A percentile compares a stretch with the other conserved stretches of the same genome.
phyloP scores from a whole-genome alignment of 2,329 filamentous ascomycete species.

The Beauveria bassiana region DNA sequence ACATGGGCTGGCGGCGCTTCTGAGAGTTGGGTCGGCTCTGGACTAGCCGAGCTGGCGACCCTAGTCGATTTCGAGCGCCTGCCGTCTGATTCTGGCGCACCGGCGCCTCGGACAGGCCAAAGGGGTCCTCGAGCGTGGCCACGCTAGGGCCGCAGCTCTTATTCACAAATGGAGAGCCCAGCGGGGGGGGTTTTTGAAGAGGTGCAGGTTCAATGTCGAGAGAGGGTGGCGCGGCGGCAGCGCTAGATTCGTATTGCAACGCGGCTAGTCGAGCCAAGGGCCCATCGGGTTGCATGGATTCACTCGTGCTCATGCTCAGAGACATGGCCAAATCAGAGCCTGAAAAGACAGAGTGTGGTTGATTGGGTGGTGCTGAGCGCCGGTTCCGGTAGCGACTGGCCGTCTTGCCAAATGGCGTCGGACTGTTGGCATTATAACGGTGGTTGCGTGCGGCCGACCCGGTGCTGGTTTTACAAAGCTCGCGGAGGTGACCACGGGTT shows the following conservation, averaged over 20 bases:
- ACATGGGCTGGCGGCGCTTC: conserved; percentile 42
- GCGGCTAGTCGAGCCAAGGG: conserved; percentile 52
- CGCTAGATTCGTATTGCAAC: conserved; percentile 13
- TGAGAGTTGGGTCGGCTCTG: conserved; percentile 45
- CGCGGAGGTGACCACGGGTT: conserved; percentile 53
- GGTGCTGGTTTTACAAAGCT: conserved; percentile 52
- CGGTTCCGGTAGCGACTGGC: conserved; percentile 43
- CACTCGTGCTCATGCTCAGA: conserved; percentile 53
- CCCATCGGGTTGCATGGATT: conserved; percentile 56
- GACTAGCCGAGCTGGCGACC: conserved; percentile 45
- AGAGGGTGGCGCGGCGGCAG: conserved; percentile 14
- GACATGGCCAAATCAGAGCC: conserved; percentile 57
- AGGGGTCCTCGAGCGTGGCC: conserved; percentile 38
- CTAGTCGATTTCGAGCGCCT: conserved; percentile 39
- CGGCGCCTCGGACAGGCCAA: conserved; percentile 24
- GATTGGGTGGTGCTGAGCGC: conserved; percentile 35
- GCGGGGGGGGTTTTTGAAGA: conserved; percentile 26
- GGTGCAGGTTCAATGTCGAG: conserved; percentile 17
- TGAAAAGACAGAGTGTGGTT: conserved; percentile 41
- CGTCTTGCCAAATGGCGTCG: conserved; percentile 47
- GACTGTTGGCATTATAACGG: conserved; percentile 43
- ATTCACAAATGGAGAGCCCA: conserved; percentile 49
- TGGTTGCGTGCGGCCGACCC: conserved; percentile 33
- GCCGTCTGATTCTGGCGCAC: conserved; percentile 41
- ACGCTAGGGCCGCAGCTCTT: conserved; percentile 57